phyloP scores from a whole-genome alignment of 2,329 filamentous ascomycete species.

The Fonsecaea pugnacius region DNA sequence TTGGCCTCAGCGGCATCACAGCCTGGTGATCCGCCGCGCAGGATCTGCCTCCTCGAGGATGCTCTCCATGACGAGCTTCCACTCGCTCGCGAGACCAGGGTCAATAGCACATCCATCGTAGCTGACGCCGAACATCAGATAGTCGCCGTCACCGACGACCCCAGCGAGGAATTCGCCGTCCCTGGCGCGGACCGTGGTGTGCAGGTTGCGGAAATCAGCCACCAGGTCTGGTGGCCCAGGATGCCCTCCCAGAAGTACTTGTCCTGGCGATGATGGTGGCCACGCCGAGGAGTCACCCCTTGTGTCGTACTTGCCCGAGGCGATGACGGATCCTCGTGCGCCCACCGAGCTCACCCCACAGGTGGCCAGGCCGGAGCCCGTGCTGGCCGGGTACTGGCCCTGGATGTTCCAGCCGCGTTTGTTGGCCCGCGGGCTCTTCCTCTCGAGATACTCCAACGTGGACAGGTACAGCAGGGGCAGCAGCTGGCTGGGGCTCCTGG shows the following conservation, averaged over 20 bases:
- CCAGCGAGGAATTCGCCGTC: constrained; percentile 36
- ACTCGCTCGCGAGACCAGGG: constrained; percentile 27
- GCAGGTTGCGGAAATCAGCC: constrained; percentile 30
- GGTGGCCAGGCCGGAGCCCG: constrained; percentile 23
- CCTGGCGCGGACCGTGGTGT: constrained; percentile 32
- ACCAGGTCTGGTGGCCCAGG: constrained; percentile 16
- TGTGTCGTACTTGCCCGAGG: constrained; percentile 30
- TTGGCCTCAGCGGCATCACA: background rate
- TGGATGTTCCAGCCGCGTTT: constrained; percentile 31
- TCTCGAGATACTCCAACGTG: constrained; percentile 33
- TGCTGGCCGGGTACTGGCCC: constrained; percentile 27
- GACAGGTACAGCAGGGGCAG: constrained; percentile 31
- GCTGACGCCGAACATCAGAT: constrained; percentile 27
- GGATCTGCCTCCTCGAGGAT: constrained; percentile 26
- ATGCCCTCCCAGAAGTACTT: background rate
- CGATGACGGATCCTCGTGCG: constrained; percentile 27
- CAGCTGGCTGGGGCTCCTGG: constrained; percentile 31
- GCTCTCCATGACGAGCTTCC: constrained; percentile 31
- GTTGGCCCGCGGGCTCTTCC: constrained; percentile 7
- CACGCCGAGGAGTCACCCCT: background rate
- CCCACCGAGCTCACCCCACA: constrained; percentile 36
- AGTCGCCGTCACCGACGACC: constrained; percentile 27
- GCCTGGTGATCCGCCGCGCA: background rate
- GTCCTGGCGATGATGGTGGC: background rate
- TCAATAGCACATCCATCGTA: constrained; percentile 36